Evolutionary conservation across 2,329 filamentous ascomycete species (phyloP), one percentile per base, ranked within the genome.

Genomic region (Paradendryphiella salina): DNA sequence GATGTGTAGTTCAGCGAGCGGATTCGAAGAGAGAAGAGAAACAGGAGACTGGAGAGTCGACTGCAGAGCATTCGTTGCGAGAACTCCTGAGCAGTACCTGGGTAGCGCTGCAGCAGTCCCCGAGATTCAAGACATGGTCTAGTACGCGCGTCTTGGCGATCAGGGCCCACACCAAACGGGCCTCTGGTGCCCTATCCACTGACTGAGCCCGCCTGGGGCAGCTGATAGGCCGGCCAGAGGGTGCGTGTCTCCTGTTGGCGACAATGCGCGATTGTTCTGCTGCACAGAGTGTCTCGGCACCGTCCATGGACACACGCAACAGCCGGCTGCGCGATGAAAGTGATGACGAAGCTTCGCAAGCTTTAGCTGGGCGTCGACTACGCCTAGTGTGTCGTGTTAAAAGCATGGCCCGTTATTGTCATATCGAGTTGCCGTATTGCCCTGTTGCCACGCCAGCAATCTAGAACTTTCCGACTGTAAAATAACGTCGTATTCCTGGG

Each of bases 371-470:
- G 51, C 52, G 49, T 54, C 49, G 53, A 46, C 46, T 52, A 37
- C 46, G 32, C 52, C 44, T 51, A 46, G 37, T 52, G 49, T 20
- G 17, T 21, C 33, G 33, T 18, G 33, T 21, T 31, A 29, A 15
- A 39, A 31, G 32, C 20, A 44, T 26, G 32, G 18, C 28, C 49
- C 57, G 47, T 54, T 41, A 32, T 36, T 40, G 41, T 44, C 32
- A 28, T 13, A 35, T 18, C 20, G 29, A 23, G 33, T 31, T 17
- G 52, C 26, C 52, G 39, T 42, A 40, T 43, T 44, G 34, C 31
- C 49, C 48, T 55, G 54, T 61, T 57, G 60, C 58, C 60, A 60
- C 51, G 46, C 52, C 52, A 60, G 49, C 50, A 29, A 50, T 47
- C 23, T 20, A 47, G 26, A 14, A 14, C 31, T 41, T 29, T 34